Conservation (phyloP, 139 green algal genomes). For the Nannochloris sp. region DNA sequence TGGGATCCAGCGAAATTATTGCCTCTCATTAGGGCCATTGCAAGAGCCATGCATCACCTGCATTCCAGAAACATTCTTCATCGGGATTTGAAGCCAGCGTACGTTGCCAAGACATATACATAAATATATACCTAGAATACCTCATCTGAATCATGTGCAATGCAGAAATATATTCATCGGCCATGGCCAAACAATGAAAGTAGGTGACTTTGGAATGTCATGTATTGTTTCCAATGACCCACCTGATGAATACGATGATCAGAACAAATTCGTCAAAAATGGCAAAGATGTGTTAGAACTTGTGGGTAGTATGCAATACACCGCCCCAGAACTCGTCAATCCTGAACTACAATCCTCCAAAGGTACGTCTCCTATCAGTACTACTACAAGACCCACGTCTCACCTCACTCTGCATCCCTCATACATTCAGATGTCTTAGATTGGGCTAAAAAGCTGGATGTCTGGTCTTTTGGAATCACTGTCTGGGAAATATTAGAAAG, state of each 20-base stretch:
- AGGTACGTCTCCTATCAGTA: background rate
- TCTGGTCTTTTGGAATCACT: conserved; percentile 28
- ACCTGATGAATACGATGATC: background rate
- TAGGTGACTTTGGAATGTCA: conserved; percentile 41
- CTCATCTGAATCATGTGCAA: too few species aligned
- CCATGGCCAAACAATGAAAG: conserved; percentile 38
- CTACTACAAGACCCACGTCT: background rate
- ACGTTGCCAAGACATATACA: background rate
- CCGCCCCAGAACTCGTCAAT: conserved; percentile 40
- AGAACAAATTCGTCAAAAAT: conserved; percentile 9
- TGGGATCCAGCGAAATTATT: conserved; percentile 33
- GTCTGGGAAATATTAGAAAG: conserved; percentile 36
- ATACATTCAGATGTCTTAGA: background rate
- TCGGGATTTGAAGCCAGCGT: conserved; percentile 43
- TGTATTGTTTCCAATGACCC: conserved; percentile 11
- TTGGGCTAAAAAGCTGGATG: conserved; percentile 16
- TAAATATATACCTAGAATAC: too few species aligned
- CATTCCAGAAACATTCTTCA: conserved; percentile 77
- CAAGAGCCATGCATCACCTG: conserved; percentile 57
- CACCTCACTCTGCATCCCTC: background rate
- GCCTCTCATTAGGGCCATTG: conserved; percentile 26
- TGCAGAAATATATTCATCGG: conserved; percentile 44
- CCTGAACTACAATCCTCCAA: background rate
- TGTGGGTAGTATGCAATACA: conserved; percentile 25
- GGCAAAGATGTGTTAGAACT: conserved; percentile 2